A percentile compares a stretch with the other conserved stretches of the same genome.
phyloP scores from a whole-genome alignment of 768 basidiomycete genomes.

The Tricholoma terreum region DNA sequence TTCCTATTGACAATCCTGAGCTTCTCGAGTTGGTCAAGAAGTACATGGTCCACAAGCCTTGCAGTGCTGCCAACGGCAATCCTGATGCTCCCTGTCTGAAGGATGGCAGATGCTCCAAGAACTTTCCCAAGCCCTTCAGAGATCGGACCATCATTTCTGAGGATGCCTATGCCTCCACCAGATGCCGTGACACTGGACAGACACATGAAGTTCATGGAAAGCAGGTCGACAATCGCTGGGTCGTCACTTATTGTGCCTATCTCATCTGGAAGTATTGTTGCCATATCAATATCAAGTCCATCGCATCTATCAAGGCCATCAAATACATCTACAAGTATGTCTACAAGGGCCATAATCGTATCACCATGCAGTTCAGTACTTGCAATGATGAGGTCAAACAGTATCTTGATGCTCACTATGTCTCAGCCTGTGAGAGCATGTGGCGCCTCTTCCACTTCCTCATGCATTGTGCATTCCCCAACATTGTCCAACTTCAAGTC shows the following conservation, averaged over 20 bases:
- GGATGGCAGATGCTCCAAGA: slow-evolving; percentile 33
- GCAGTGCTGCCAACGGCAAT: slow-evolving; percentile 18
- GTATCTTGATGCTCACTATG: slow-evolving; percentile 15
- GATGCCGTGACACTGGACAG: slow-evolving; percentile 15
- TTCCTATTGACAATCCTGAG: slow-evolving; percentile 32
- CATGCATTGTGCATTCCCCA: slow-evolving; percentile 30
- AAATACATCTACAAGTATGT: slow-evolving; percentile 47
- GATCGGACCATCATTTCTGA: slow-evolving; percentile 26
- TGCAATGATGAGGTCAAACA: slow-evolving; percentile 28
- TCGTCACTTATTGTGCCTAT: slow-evolving; percentile 37
- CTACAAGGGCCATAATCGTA: slow-evolving; percentile 47
- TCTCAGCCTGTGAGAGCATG: slow-evolving; percentile 30
- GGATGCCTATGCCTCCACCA: slow-evolving; percentile 37
- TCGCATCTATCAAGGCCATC: slow-evolving; percentile 29
- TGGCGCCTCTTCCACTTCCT: slow-evolving; percentile 32
- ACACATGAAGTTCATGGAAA: not conserved
- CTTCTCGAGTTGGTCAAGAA: slow-evolving; percentile 29
- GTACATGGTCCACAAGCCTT: slow-evolving; percentile 44
- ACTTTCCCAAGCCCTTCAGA: slow-evolving; percentile 35
- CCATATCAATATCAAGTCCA: slow-evolving; percentile 45
- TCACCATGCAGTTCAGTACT: slow-evolving; percentile 40
- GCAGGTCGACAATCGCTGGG: slow-evolving; percentile 27
- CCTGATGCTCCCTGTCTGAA: slow-evolving; percentile 32
- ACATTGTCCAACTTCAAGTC: slow-evolving; percentile 32
- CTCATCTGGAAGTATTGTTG: slow-evolving; percentile 28